A percentile compares a stretch with the other conserved stretches of the same genome.
phyloP scores from a whole-genome alignment of 2,329 filamentous ascomycete genomes.

The Dactylonectria macrodidyma region DNA sequence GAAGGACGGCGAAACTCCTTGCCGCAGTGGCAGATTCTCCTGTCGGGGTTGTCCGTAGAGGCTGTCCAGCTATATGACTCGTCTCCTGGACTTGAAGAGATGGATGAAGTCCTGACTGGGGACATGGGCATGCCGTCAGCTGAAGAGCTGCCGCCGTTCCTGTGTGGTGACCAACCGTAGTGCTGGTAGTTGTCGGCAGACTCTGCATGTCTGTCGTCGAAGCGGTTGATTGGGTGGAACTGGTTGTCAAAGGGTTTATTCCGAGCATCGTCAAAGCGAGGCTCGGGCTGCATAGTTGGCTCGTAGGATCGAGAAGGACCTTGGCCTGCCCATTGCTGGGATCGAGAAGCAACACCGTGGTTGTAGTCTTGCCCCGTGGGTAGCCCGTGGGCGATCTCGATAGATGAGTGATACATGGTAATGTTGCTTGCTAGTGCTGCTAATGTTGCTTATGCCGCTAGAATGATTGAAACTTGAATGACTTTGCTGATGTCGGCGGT shows the following conservation, averaged over 20 bases:
- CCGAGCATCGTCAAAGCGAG: slow-evolving; percentile 13
- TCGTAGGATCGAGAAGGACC: slow-evolving; percentile 14
- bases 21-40: slow-evolving; percentile 43
- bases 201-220: slow-evolving; percentile 6
- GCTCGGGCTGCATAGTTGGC: slow-evolving; percentile 19
- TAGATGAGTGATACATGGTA: slow-evolving; percentile 25
- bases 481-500: slow-evolving; percentile 13
- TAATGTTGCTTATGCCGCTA: too few relatives aligned
- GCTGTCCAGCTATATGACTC: slow-evolving; percentile 38
- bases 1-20: slow-evolving; percentile 47
- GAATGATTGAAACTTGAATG: not conserved
- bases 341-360: slow-evolving; percentile 7
- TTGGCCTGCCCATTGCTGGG: slow-evolving; percentile 19
- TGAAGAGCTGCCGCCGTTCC: slow-evolving; percentile 1
- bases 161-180: slow-evolving; percentile 9
- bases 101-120: slow-evolving; percentile 38
- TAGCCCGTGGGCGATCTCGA: slow-evolving; percentile 16
- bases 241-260: slow-evolving; percentile 8
- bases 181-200: not conserved
- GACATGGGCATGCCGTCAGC: slow-evolving; percentile 24
- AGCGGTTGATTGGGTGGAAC: not conserved
- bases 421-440: slow-evolving; percentile 7
- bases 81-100: slow-evolving; percentile 40
- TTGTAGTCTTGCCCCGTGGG: slow-evolving; percentile 6
- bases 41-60: slow-evolving; percentile 32